Base-by-base conservation (phyloP, 352 stramenopile genomes). In the Pythium grandisporangium region DNA sequence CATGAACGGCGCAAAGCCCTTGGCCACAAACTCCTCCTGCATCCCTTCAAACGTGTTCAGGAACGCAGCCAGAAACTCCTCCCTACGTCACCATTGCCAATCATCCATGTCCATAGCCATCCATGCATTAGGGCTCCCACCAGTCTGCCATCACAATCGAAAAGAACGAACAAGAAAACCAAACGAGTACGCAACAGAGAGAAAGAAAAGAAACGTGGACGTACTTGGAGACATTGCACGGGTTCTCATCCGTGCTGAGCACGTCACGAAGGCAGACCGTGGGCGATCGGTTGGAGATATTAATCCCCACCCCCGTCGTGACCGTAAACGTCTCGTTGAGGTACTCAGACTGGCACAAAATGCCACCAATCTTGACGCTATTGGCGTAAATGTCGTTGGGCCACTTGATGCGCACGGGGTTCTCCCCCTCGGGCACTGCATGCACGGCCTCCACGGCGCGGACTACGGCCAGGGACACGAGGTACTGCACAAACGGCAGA, bases 321-420 rank as follows among this genome's bases (percentile, higher is more conserved):
- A 95, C 71, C 25, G 59, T 70, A 58, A 94, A 95, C 37, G 61
- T 57, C 29, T 71, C 66, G 52, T 94, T 64, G 30, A 63, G 60
- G 55, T 79, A 94, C 58, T 91, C 75, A 30, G 80, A 94, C 54
- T 95, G 84, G 51, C 83, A 96, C 19, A 96, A 53, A 40, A 96
- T 92, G 26, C 84, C 84, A 48, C 76, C 81, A 49, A 96, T 92
- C 60, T 96, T 96, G 63, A 83, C 66, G 42, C 74, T 73, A 49
- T 92, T 65, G 23, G 74, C 82, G 59, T 96, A 96, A 29, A 96
- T 94, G 58, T 96, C 84, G 53, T 96, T 96, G 19, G 84, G 84
- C 84, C 84, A 96, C 57, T 96, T 96, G 69, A 96, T 96, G 47
- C 65, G 67, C 45, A 95, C 81, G 26, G 75, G 59, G 21, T 69